Percentiles rank a stretch among this genome's conserved stretches.
Evolutionary conservation across 176 grass and related monocot genomes (phyloP).

Genomic region (Aegilops umbellulata): DNA sequence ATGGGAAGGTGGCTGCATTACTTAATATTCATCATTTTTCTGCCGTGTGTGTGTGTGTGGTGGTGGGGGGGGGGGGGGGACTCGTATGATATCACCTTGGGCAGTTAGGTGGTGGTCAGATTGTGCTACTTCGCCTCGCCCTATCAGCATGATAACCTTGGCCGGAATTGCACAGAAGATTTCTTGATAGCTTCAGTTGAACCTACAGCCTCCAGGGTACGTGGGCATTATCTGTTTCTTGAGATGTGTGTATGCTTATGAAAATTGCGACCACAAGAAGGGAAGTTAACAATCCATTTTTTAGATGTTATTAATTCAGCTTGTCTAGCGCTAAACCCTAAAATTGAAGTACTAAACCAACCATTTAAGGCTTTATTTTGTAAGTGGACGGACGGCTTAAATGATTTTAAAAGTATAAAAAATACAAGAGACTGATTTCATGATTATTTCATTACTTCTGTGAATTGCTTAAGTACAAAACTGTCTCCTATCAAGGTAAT

Average conservation of each 20-base stretch:
- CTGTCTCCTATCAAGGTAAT: constrained; percentile 14
- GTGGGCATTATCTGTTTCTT: constrained; percentile 1
- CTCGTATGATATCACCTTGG: not conserved
- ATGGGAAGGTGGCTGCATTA: not conserved
- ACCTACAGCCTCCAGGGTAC: not conserved
- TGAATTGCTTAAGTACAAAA: constrained; percentile 11
- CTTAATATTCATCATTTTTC: not conserved
- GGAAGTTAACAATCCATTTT: not conserved
- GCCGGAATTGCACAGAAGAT: not conserved
- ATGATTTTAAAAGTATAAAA: constrained; percentile 5
- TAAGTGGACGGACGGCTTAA: not conserved
- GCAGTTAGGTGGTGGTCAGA: not conserved
- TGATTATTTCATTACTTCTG: not conserved
- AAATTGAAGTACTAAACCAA: not conserved
- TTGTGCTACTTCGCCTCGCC: not conserved
- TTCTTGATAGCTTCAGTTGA: constrained; percentile 10
- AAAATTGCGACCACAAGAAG: not conserved
- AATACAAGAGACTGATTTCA: not conserved
- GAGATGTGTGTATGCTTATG: not conserved
- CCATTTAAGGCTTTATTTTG: not conserved
- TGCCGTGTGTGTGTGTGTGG: too few species aligned
- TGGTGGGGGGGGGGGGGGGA: too few species aligned
- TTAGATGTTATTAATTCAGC: not conserved
- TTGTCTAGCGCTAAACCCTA: not conserved
- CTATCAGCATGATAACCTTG: not conserved